Evolutionary conservation across 1,284 basidiomycete species (phyloP), one percentile per base, ranked within the genome.

Genomic region (Dichomitus squalens): DNA sequence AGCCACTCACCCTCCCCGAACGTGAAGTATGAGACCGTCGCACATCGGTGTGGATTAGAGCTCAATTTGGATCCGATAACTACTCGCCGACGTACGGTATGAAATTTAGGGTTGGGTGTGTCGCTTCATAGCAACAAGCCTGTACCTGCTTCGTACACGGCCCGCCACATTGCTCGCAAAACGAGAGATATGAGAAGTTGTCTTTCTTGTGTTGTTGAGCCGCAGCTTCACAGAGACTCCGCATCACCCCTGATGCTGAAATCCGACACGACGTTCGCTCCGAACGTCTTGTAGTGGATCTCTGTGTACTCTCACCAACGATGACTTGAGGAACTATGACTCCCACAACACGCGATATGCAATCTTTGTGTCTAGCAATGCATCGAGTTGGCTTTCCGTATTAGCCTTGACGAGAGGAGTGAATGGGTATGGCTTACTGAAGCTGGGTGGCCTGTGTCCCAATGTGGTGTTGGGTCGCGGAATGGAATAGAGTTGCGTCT

Each of bases 401-500:
- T 34, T 12, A 27, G 23, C 44, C 29, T 33, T 27, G 36, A 39
- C 29, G 35, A 36, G 18, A 21, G 23, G 20, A 39, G 36, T 44
- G 43, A 43, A 39, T 33, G 36, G 49, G 36, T 34, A 35, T 46
- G 39, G 36, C 46, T 7, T 16, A 39, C 33, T 9, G 27, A 48
- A 57, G 50, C 61, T 57, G 55, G 49, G 49, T 47, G 41, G 49
- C 55, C 31, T 47, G 49, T 51, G 59, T n/a, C 61, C 55, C 27
- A 23, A 63, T 46, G 23, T 35, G 57, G 60, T 36, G 57, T 52
- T 47, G 44, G 40, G 40, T 41, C n/a, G 55, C 57, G 54, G 57
- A 62, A 57, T 53, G 60, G 57, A 62, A 59, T 55, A 59, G 49
- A 57, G 57, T 54, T 52, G 55, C 44, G 51, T 59, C 55, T 53